Conservation (phyloP, 2,329 filamentous ascomycete species). For the Rachicladosporium sp. region DNA sequence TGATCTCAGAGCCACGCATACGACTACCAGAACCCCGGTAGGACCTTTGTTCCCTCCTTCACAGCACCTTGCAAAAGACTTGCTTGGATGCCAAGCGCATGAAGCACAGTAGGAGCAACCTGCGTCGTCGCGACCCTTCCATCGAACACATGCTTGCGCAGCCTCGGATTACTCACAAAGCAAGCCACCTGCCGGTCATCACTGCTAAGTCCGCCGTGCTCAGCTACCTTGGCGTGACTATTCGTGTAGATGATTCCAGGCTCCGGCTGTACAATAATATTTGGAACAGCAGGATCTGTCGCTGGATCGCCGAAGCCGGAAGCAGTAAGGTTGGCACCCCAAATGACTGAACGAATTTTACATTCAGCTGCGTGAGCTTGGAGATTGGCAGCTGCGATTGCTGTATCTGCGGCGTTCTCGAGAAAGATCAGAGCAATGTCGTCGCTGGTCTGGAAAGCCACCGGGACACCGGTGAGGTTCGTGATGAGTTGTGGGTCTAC, state of each 20-base stretch:
- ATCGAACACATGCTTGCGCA: conserved; percentile 9
- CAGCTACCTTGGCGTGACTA: conserved; percentile 15
- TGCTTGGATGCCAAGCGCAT: conserved; percentile 6
- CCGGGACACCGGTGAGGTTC: conserved; percentile 10
- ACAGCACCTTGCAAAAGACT: not conserved
- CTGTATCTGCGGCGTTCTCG: conserved; percentile 10
- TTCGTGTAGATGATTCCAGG: conserved; percentile 20
- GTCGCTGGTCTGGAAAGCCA: conserved; percentile 9
- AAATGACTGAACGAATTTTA: conserved; percentile 17
- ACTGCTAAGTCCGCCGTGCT: conserved; percentile 19
- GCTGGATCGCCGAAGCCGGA: conserved; percentile 17
- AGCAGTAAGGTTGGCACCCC: conserved; percentile 9
- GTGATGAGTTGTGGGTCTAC: conserved; percentile 11
- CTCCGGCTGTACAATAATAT: conserved; percentile 19
- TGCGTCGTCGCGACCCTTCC: conserved; percentile 12
- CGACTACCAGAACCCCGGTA: not conserved
- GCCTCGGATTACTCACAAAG: conserved; percentile 11
- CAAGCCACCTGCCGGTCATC: conserved; percentile 19
- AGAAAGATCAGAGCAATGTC: conserved; percentile 21
- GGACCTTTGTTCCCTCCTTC: not conserved
- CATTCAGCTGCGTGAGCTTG: conserved; percentile 9
- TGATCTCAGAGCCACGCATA: too few relatives aligned
- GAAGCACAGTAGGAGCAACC: conserved; percentile 15
- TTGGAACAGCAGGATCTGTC: conserved; percentile 18
- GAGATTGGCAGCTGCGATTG: conserved; percentile 14